Conservation (phyloP, 1,139 yeast genomes). For the Nematodospora anomalae region DNA sequence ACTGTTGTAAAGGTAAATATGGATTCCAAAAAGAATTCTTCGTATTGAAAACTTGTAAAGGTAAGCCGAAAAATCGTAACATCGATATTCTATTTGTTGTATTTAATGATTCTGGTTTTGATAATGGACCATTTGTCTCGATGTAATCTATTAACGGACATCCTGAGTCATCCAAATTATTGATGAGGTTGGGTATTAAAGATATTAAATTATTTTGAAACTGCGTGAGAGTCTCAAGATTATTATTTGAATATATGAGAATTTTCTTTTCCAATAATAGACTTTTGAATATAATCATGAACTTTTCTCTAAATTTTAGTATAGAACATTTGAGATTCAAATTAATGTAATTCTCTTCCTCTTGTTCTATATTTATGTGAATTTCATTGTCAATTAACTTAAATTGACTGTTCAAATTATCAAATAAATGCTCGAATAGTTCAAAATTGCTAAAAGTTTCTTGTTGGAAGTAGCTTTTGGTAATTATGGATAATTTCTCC, state of each 20-base stretch:
- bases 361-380: slow-evolving; percentile 19
- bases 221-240: slow-evolving; percentile 77
- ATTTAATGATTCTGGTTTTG: slow-evolving; percentile 67
- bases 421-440: slow-evolving; percentile 68
- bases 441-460: slow-evolving; percentile 69
- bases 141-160: slow-evolving; percentile 69
- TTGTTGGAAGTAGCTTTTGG: slow-evolving; percentile 83
- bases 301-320: slow-evolving; percentile 55
- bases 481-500: slow-evolving; percentile 86
- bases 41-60: slow-evolving; percentile 77
- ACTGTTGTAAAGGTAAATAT: slow-evolving; percentile 86
- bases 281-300: slow-evolving; percentile 74
- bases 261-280: slow-evolving; percentile 71
- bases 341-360: slow-evolving; percentile 65
- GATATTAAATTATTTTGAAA: slow-evolving; percentile 73
- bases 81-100: slow-evolving; percentile 79
- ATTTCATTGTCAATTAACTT: slow-evolving; percentile 27
- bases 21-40: slow-evolving; percentile 90
- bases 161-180: slow-evolving; percentile 74
- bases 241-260: slow-evolving; percentile 68
- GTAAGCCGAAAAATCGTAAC: slow-evolving; percentile 81
- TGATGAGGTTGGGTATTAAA: slow-evolving; percentile 73
- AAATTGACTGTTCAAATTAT: slow-evolving; percentile 55
- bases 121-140: slow-evolving; percentile 47
- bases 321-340: slow-evolving; percentile 69